These are phyloP conservation scores for Hypholoma fasciculare DNA, from an alignment of 768 basidiomycete species.

Conservation along the genomic window DNA sequence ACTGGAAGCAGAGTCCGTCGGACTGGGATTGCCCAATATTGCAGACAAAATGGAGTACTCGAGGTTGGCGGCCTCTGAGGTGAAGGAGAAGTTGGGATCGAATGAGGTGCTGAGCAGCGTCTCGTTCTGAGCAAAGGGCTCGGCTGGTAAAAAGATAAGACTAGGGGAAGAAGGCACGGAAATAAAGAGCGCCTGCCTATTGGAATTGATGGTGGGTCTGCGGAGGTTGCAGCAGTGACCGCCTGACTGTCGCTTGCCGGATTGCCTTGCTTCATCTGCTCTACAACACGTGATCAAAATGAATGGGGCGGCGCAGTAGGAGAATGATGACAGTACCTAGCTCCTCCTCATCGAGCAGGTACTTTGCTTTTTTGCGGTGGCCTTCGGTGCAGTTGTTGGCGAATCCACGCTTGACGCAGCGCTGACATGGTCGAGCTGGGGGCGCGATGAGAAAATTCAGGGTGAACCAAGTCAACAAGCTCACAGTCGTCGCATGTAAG, in stretches of 20 bases:
- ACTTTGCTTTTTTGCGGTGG: conserved; percentile 97
- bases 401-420: conserved; percentile 93
- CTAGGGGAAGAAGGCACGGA: conserved; percentile 10
- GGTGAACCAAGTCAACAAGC: conserved; percentile 33
- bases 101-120: conserved; percentile 62
- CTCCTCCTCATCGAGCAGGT: conserved; percentile 92
- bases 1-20: conserved; percentile 42
- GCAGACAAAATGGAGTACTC: conserved; percentile 95
- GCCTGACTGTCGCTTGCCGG: conserved; percentile 28
- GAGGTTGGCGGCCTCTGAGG: conserved; percentile 88
- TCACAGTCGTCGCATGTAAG: conserved; percentile 97
- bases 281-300: conserved; percentile 42
- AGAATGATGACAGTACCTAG: conserved; percentile 48
- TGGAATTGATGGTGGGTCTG: conserved; percentile 28
- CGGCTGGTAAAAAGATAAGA: conserved; percentile 35
- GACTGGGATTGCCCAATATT: conserved; percentile 81
- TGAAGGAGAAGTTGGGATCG: conserved; percentile 68
- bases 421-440: conserved; percentile 91
- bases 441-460: conserved; percentile 15
- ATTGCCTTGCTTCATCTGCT: conserved; percentile 50
- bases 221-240: conserved; percentile 27
- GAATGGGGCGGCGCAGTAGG: conserved; percentile 13
- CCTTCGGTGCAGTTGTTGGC: conserved; percentile 90
- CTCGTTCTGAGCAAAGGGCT: conserved; percentile 55
- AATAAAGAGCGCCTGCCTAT: conserved; percentile 19